Evolutionary conservation across 176 grass and related monocot species (phyloP).

Genomic region (Oryza punctata): DNA sequence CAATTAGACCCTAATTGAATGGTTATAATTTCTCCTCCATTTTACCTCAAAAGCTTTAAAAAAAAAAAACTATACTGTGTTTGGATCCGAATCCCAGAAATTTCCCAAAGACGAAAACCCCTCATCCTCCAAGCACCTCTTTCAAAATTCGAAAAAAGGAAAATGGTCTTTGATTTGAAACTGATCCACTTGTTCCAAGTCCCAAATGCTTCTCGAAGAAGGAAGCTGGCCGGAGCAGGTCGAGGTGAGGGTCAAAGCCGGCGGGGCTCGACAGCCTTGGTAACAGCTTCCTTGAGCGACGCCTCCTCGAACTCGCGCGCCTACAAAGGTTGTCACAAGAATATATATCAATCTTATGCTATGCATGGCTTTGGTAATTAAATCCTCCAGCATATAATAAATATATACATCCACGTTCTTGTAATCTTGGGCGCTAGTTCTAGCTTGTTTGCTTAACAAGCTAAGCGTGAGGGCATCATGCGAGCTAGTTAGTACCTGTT

Average conservation of each 20-base stretch:
- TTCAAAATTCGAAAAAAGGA: background rate
- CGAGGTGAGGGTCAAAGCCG: slow-evolving; percentile 40
- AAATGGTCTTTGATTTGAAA: background rate
- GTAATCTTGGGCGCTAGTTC: too few species aligned
- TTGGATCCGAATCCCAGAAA: background rate
- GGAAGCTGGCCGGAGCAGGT: background rate
- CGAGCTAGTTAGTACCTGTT: too few species aligned
- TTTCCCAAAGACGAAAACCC: background rate
- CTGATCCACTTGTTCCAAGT: background rate
- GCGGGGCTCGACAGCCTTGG: slow-evolving; percentile 51
- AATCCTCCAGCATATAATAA: too few species aligned
- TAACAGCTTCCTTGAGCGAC: slow-evolving; percentile 63
- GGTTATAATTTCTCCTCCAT: background rate
- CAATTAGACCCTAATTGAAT: background rate
- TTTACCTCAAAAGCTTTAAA: background rate
- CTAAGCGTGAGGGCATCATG: too few species aligned
- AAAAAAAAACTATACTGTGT: background rate
- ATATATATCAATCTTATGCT: too few species aligned
- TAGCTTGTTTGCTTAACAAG: too few species aligned
- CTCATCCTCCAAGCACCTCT: background rate
- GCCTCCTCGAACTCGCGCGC: slow-evolving; percentile 44
- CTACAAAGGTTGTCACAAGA: slow-evolving; percentile 23
- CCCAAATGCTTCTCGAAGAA: background rate
- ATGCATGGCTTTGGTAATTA: too few species aligned
- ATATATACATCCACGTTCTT: too few species aligned